phyloP scores from a whole-genome alignment of 148 eudicot genomes.

The Polygonum aviculare region DNA sequence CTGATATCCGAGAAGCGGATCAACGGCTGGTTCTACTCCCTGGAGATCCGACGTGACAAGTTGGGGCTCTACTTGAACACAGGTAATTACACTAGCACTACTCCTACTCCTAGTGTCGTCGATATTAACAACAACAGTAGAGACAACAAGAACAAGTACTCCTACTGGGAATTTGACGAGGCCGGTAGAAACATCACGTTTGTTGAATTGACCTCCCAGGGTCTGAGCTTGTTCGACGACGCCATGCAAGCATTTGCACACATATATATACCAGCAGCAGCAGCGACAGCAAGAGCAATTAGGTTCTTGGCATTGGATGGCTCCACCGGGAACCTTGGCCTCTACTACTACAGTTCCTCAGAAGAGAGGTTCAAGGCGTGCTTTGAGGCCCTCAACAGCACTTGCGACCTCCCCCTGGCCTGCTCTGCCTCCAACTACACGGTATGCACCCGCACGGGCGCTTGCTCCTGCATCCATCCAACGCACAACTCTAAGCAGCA shows the following conservation, averaged over 20 bases:
- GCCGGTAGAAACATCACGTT: slow-evolving; percentile 50
- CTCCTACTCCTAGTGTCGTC: too few species aligned
- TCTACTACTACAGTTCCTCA: slow-evolving; percentile 49
- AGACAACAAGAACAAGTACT: slow-evolving; percentile 30
- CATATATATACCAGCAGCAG: slow-evolving; percentile 29
- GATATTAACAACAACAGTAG: not conserved
- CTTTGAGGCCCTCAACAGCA: slow-evolving; percentile 43
- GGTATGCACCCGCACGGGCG: slow-evolving; percentile 51
- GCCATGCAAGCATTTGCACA: slow-evolving; percentile 33
- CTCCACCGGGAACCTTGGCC: slow-evolving; percentile 61
- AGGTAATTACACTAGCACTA: slow-evolving; percentile 15
- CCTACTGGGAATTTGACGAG: slow-evolving; percentile 69
- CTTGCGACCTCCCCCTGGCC: slow-evolving; percentile 76
- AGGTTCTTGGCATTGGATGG: slow-evolving; percentile 54
- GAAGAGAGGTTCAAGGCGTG: slow-evolving; percentile 52
- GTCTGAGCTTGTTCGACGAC: slow-evolving; percentile 54
- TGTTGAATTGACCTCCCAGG: slow-evolving; percentile 50
- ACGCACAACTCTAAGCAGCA: slow-evolving; percentile 10
- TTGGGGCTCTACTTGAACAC: slow-evolving; percentile 63
- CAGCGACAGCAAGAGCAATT: slow-evolving; percentile 16
- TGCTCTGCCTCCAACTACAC: slow-evolving; percentile 48
- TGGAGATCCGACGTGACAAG: slow-evolving; percentile 73
- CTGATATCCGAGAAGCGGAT: slow-evolving; percentile 44
- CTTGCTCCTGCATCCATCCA: slow-evolving; percentile 55
- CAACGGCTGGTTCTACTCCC: slow-evolving; percentile 39